These are phyloP conservation scores for Paecilomyces dactylethromorphus DNA, from an alignment of 2,329 filamentous ascomycete species.

Conservation along the genomic window DNA sequence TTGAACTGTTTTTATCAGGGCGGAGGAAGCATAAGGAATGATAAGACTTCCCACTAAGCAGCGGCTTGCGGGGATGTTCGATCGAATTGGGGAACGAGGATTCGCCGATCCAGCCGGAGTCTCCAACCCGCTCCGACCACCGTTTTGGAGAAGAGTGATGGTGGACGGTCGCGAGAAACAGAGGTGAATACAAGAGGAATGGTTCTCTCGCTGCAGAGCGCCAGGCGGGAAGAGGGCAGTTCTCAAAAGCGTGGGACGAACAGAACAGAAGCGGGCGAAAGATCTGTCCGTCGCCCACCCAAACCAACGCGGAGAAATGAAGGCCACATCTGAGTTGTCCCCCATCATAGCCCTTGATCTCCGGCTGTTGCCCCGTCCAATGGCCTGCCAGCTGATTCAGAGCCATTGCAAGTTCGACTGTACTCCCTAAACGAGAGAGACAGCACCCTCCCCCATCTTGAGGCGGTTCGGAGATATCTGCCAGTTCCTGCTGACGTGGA, in stretches of 20 bases:
- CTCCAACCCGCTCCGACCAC: neutral
- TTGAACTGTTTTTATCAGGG: conserved; percentile 7
- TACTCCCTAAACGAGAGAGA: neutral
- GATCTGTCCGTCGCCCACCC: no score
- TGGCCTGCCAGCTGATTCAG: neutral
- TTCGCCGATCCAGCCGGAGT: conserved; percentile 12
- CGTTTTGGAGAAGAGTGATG: neutral
- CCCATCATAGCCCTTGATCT: neutral
- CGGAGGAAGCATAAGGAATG: conserved; percentile 7
- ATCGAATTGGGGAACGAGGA: conserved; percentile 14
- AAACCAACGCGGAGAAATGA: neutral
- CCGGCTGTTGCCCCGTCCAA: neutral
- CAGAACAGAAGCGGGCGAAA: neutral
- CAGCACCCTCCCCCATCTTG: neutral
- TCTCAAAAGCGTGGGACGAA: neutral
- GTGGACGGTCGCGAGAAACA: neutral
- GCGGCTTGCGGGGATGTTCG: conserved; percentile 17
- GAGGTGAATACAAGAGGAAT: neutral
- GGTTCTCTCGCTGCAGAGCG: no score
- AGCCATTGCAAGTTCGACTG: neutral
- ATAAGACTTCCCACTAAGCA: conserved; percentile 14
- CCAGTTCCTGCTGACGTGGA: neutral
- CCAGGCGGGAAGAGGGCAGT: neutral
- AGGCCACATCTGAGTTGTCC: neutral
- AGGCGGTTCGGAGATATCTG: neutral